Base-by-base conservation (phyloP, 2,329 filamentous ascomycete species). In the Ophiostoma australiae region DNA sequence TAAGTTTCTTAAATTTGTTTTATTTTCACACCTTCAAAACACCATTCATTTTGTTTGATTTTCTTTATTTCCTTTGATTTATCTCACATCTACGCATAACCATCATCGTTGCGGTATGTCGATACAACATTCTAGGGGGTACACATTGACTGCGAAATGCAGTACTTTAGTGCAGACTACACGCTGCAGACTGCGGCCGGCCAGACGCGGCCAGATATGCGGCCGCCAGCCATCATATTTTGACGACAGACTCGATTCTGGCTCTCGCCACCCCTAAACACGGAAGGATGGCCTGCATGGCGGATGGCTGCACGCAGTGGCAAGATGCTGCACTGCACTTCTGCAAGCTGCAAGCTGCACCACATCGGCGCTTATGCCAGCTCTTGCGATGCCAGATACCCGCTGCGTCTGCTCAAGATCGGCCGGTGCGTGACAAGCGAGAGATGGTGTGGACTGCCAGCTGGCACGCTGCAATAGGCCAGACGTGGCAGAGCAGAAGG, bases 401-500 rank as follows among this genome's bases (percentile, higher is more conserved):
- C 52, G 52, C 27, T 44, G n/a, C 58, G 17, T 52, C 23, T 48
- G 69, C 37, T n/a, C 44, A 11, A 15, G 11, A 41, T 35, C 31
- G 41, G n/a, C 35, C 44, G 35, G n/a, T 68, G 67, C 55, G 69
- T 65, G 23, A 10, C 35, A 71, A 66, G 70, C 70, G 52, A 67
- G 58, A 31, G 58, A 27, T 27, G 11, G 37, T 39, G 67, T 35
- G 35, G 33, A 37, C 58, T 70, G 69, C 71, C 71, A 70, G 71
- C 39, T 72, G 69, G 69, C 71, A 70, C 35, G 70, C n/a, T 52
- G 63, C 58, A 35, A 72, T 68, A 72, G 70, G 70, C 52, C 39
- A 33, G 58, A 11, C 10, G 52, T 35, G 31, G 58, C 13, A 35
- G 31, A 58, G 15, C 4, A 31, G 52, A 58, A 58, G 7, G 31